Evolutionary conservation across 2,329 filamentous ascomycete genomes (phyloP), one percentile per base, ranked within the genome.

Genomic region (Stylonectria norvegica): DNA sequence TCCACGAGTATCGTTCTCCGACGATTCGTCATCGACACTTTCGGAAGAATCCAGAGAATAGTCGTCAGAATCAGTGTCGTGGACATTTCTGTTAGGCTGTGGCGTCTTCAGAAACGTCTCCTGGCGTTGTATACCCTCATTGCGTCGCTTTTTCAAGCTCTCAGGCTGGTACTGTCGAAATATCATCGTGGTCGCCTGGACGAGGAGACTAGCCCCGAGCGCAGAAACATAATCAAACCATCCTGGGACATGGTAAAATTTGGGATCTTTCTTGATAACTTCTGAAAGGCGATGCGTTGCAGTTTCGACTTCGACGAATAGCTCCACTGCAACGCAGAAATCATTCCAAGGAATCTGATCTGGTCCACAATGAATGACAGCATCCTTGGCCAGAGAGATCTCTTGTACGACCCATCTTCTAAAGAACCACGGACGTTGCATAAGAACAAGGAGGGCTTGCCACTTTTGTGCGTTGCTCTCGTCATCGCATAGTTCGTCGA

Each of bases 181-280:
- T 11, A 32, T 32, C 15, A 19, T 32, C 7, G 30, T 32, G 16
- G 30, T 32, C 19, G 30, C 30, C 19, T 32, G 15, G 7, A 32
- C 30, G 14, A 32, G 30, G 8, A 32, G 30, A n/a, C 30, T 32
- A 8, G 30, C 30, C 7, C 30, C 30, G 7, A 32, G 30, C 5
- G 30, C 30, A 7, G 30, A 32, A n/a, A 32, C 30, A 18, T 32
- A 32, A n/a, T 32, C 30, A 18, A 32, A 32, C 30, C 30, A 32
- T 5, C 30, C 30, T 5, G 30, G 30, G 9, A 32, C 7, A 19
- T 32, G 30, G 30, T 32, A 32, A 14, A 32, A 32, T 16, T 32
- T 32, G 14, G 30, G 30, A 14, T 32, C 30, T n/a, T 32, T 32
- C 30, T 32, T 32, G 30, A 32, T 32, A 32, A 32, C 30, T 14